These are phyloP conservation scores for Urostyla sp. DNA, from an alignment of 73 alveolate species.

Conservation along the genomic window DNA sequence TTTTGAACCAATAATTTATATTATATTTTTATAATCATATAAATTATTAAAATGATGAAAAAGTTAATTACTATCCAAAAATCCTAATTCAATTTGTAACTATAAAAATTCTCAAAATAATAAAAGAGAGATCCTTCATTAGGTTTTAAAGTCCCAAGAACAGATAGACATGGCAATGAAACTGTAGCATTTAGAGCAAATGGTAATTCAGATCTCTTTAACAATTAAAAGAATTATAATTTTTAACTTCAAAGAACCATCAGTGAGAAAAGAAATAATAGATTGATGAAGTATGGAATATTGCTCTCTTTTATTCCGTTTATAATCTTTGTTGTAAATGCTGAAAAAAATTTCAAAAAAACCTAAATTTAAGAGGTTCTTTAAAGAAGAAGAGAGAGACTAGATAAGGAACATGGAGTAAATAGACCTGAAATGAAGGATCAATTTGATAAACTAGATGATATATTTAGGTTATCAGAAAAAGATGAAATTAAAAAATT, in stretches of 20 bases:
- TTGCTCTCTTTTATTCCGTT: constrained; percentile 30
- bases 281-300: background rate
- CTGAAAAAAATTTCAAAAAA: constrained; percentile 37
- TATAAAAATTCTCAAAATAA: background rate
- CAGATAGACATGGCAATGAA: background rate
- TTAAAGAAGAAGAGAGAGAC: constrained; percentile 58
- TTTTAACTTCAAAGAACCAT: background rate
- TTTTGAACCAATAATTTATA: too few species aligned
- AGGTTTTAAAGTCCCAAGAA: constrained; percentile 40
- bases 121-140: background rate
- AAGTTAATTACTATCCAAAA: too few species aligned
- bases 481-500: constrained; percentile 66
- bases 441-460: constrained; percentile 36
- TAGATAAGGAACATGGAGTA: constrained; percentile 71
- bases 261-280: constrained; percentile 7
- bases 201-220: background rate
- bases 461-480: constrained; percentile 56
- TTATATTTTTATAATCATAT: too few species aligned
- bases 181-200: constrained; percentile 9
- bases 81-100: too few species aligned
- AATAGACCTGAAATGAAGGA: constrained; percentile 57
- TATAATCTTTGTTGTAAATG: constrained; percentile 18
- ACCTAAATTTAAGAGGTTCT: constrained; percentile 38
- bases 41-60: too few species aligned
- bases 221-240: constrained; percentile 16